Evolutionary conservation across 139 green algal genomes (phyloP).

Genomic region (Chlorella vulgaris): DNA sequence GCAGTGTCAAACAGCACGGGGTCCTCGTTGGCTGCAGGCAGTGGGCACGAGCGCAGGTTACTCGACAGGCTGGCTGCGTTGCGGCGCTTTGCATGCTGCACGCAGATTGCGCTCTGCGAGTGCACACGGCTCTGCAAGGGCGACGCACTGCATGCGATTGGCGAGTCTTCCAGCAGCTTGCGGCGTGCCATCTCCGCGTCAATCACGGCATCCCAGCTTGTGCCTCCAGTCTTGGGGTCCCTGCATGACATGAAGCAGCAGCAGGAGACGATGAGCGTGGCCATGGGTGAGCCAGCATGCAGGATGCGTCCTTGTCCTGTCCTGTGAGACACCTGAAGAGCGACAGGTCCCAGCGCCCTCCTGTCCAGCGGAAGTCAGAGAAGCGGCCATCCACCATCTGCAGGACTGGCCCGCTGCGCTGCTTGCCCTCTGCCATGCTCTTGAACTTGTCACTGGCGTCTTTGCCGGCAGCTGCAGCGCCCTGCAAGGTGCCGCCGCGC

Average conservation of each 20-base stretch:
- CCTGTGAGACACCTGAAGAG: no score
- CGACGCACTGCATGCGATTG: constrained; percentile 69
- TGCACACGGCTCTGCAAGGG: not conserved
- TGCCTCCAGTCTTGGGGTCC: constrained; percentile 56
- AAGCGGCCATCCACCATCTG: constrained; percentile 83
- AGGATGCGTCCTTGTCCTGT: no score
- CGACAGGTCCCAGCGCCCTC: constrained; percentile 55
- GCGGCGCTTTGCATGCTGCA: not conserved
- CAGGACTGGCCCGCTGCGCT: constrained; percentile 21
- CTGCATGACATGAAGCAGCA: constrained; percentile 9
- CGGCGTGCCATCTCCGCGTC: constrained; percentile 90
- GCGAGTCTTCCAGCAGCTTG: constrained; percentile 80
- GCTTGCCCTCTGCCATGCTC: constrained; percentile 38
- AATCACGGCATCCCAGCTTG: constrained; percentile 85
- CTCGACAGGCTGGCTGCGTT: not conserved
- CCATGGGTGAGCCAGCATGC: not conserved
- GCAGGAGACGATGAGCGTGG: not conserved
- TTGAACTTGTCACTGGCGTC: constrained; percentile 64
- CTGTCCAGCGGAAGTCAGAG: constrained; percentile 82
- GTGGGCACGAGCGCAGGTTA: not conserved
- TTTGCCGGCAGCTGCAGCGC: constrained; percentile 73
- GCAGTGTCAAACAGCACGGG: constrained; percentile 91
- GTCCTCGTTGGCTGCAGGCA: constrained; percentile 86
- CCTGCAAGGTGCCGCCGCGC: constrained; percentile 74
- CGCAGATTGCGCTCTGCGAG: not conserved